Percentiles rank a stretch among this genome's conserved stretches.
Evolutionary conservation across 148 eudicot genomes (phyloP).

Genomic region (Rheum nobile): DNA sequence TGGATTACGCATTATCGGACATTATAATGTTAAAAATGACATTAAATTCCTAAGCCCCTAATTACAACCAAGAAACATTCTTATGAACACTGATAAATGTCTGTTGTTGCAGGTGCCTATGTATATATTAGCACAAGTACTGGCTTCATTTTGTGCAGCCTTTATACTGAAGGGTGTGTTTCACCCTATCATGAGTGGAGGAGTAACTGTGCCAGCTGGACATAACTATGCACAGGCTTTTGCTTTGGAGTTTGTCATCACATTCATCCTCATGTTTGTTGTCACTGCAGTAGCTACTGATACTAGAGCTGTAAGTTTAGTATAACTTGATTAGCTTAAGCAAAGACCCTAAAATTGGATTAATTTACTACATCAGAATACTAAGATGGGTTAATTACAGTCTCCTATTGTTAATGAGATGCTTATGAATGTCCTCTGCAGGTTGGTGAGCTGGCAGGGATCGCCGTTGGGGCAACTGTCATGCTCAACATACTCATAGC

Average conservation of each 20-base stretch:
- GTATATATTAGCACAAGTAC: constrained; percentile 72
- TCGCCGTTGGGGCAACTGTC: constrained; percentile 36
- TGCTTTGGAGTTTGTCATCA: constrained; percentile 10
- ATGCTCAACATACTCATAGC: constrained; percentile 28
- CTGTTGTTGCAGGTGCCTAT: constrained; percentile 24
- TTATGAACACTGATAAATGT: not conserved
- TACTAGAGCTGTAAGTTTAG: constrained; percentile 12
- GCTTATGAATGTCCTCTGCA: constrained; percentile 9
- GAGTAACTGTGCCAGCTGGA: constrained; percentile 23
- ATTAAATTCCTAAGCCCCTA: too few relatives aligned
- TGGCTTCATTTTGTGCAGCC: constrained; percentile 47
- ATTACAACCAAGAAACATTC: too few relatives aligned
- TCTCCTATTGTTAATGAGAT: not conserved
- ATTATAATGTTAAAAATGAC: too few relatives aligned
- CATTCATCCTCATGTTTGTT: constrained; percentile 18
- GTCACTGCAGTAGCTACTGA: constrained; percentile 18
- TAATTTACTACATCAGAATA: too few relatives aligned
- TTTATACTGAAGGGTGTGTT: constrained; percentile 26
- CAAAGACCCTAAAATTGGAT: not conserved
- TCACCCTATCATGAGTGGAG: constrained; percentile 28
- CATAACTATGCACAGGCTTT: constrained; percentile 6
- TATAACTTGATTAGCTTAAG: too few relatives aligned
- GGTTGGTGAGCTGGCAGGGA: constrained; percentile 37
- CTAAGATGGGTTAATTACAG: not conserved
- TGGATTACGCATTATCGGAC: too few relatives aligned